Evolutionary conservation across 2,329 filamentous ascomycete species (phyloP).

Genomic region (Ceratocystis cacaofunesta): DNA sequence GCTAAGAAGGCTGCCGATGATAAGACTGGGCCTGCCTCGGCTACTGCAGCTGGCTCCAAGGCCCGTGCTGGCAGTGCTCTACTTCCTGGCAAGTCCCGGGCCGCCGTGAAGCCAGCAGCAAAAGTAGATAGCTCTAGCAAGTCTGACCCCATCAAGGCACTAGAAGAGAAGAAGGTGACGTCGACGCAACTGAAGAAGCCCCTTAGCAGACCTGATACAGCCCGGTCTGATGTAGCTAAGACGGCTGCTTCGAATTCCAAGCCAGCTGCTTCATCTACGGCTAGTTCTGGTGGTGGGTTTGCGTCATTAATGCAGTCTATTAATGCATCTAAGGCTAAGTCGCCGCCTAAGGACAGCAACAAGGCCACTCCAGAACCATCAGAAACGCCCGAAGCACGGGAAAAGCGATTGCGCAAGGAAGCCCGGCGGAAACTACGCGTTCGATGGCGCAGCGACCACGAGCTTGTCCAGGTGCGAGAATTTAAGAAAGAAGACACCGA

Average conservation of each 20-base stretch:
- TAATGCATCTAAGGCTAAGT: constrained; percentile 28
- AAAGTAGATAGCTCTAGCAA: constrained; percentile 22
- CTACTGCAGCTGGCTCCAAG: constrained; percentile 23
- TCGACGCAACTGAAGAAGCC: constrained; percentile 18
- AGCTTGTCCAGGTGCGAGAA: constrained; percentile 50
- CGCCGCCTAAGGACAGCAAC: constrained; percentile 33
- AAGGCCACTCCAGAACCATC: constrained; percentile 34
- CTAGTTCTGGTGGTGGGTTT: constrained; percentile 34
- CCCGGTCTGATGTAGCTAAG: constrained; percentile 19
- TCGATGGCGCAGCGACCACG: constrained; percentile 51
- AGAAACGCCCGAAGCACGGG: constrained; percentile 54
- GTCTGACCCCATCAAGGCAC: constrained; percentile 18
- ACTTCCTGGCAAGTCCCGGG: constrained; percentile 36
- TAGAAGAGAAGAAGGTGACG: constrained; percentile 15
- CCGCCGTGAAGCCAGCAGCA: constrained; percentile 28
- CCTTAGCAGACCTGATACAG: constrained; percentile 21
- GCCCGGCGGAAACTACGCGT: constrained; percentile 55
- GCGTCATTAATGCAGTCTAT: constrained; percentile 39
- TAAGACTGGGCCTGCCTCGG: neutral
- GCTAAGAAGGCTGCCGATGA: neutral
- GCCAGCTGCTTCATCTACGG: constrained; percentile 20
- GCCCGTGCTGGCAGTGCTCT: constrained; percentile 21
- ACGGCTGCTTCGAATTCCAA: constrained; percentile 21
- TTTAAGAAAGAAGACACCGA: constrained; percentile 61
- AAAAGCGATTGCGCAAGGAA: constrained; percentile 57